These are phyloP conservation scores for Thielaviopsis musarum DNA, from an alignment of 2,329 filamentous ascomycete species.

Conservation along the genomic window DNA sequence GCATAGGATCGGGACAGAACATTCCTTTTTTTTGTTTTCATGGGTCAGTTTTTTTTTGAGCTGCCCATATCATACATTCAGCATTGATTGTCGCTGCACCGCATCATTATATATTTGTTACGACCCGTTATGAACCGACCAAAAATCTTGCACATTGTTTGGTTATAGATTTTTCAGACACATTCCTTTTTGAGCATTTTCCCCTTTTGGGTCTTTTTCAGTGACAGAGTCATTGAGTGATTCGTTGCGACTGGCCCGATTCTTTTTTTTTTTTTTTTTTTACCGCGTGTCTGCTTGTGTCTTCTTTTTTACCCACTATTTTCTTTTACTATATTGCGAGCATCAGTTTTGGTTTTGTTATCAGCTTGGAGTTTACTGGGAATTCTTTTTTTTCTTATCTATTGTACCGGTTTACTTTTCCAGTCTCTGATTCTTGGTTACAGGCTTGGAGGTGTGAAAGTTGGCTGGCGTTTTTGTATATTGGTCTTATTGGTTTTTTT, in stretches of 20 bases:
- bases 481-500: no score
- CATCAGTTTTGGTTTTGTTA: neutral
- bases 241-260: neutral
- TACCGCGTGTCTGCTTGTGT: neutral
- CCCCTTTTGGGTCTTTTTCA: neutral
- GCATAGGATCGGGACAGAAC: constrained; percentile 8
- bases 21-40: constrained; percentile 1
- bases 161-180: constrained; percentile 11
- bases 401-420: neutral
- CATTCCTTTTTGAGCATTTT: constrained; percentile 6
- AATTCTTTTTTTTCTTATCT: neutral
- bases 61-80: constrained; percentile 2
- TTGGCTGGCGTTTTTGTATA: no score
- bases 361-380: constrained; percentile 5
- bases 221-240: neutral
- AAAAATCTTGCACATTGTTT: constrained; percentile 11
- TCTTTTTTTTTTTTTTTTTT: neutral
- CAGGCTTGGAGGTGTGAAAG: no score
- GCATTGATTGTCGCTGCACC: neutral
- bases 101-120: constrained; percentile 9
- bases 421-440: neutral
- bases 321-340: neutral
- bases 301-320: neutral
- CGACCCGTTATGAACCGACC: constrained; percentile 11
- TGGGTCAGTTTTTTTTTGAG: neutral